Evolutionary conservation across 192 early-diverging fungal genomes (phyloP), one percentile per base, ranked within the genome.

Genomic region (Borealophlyctis nickersoniae): DNA sequence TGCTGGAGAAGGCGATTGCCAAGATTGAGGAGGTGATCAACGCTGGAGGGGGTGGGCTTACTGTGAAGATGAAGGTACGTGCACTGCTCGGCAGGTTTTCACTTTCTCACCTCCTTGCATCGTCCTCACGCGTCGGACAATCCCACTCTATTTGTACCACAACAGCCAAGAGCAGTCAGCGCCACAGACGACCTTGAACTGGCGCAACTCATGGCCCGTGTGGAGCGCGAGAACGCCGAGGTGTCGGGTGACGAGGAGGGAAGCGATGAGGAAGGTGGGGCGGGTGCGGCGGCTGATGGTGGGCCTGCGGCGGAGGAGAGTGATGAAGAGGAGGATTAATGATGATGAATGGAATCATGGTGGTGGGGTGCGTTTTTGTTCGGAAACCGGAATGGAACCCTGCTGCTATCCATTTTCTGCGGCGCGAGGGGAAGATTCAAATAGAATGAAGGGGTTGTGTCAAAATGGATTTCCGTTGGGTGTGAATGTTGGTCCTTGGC

Each of bases 121-220:
- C n/a, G 9, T 49, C 36, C 33, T 55, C 39, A 45, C 39, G 19
- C 39, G 19, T 19, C 39, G 7, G 19, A 45, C 39, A 7, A 19
- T 19, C 7, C 39, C 39, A 7, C 39, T 45, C 39, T 45, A 22
- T 23, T 19, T 14, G 13, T 59, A n/a, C 35, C n/a, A n/a, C n/a
- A n/a, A 2, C 55, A 81, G 81, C 93, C 96, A 55, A 88, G 88
- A 69, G 87, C 88, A 39, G 92, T 99, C 19, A 88, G 85, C 56
- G 94, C 93, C 66, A 86, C 87, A 30, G 96, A 99, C 71, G 96
- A 99, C 64, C 77, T 81, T 72, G 96, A 99, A 81, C 87, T 99
- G 52, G 89, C 86, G 59, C 89, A 88, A 56, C 75, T 93, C 34
- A 88, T 99, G 86, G 91, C 86, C 60, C 84, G 86, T 59, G 90